Evolutionary conservation across 1,139 yeast genomes (phyloP).

Genomic region (Candida gigantensis): DNA sequence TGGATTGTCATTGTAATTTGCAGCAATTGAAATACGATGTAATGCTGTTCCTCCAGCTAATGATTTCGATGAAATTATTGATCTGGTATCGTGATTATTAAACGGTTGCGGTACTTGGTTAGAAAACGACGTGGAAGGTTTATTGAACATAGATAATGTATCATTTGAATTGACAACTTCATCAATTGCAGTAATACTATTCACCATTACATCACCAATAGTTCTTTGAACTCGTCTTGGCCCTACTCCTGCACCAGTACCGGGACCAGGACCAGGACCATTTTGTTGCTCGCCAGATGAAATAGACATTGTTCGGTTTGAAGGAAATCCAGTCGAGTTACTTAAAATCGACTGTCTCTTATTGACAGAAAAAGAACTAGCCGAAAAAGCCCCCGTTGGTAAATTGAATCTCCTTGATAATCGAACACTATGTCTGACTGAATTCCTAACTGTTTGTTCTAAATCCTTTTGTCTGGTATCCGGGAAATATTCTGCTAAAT

Average conservation of each 20-base stretch:
- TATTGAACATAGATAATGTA: conserved; percentile 23
- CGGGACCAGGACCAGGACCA: neutral
- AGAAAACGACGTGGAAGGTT: conserved; percentile 22
- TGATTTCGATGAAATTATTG: conserved; percentile 16
- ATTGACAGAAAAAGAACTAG: conserved; percentile 20
- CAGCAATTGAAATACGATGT: conserved; percentile 37
- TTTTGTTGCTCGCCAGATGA: conserved; percentile 22
- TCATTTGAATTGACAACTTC: conserved; percentile 45
- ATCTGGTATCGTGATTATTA: conserved; percentile 18
- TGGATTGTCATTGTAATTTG: conserved; percentile 29
- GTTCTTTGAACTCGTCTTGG: conserved; percentile 39
- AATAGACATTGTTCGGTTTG: conserved; percentile 24
- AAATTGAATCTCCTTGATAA: conserved; percentile 45
- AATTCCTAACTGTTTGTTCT: conserved; percentile 79
- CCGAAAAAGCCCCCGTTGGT: conserved; percentile 24
- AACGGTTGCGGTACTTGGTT: conserved; percentile 5
- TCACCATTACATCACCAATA: conserved; percentile 68
- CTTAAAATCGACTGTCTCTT: conserved; percentile 26
- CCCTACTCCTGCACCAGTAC: conserved; percentile 3
- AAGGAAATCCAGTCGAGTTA: conserved; percentile 20
- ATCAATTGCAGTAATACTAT: conserved; percentile 59
- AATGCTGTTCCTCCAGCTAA: conserved; percentile 14
- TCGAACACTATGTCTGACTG: conserved; percentile 74
- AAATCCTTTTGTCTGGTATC: conserved; percentile 72
- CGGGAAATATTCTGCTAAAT: conserved; percentile 90